Conservation (phyloP, 2,329 filamentous ascomycete genomes). For the Colletotrichum filicis region DNA sequence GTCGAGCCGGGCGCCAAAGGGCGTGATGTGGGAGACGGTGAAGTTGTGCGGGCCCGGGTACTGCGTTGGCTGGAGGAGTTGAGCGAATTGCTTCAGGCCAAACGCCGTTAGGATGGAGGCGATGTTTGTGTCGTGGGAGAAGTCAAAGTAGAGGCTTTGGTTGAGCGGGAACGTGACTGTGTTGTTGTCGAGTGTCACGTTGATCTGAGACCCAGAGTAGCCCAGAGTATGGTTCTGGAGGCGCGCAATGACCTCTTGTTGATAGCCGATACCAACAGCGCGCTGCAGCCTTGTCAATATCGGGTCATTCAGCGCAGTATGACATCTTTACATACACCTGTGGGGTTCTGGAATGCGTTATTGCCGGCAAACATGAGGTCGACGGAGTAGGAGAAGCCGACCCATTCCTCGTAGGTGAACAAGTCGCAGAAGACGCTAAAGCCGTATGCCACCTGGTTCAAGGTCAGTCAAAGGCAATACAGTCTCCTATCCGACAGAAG, state of each 20-base stretch:
- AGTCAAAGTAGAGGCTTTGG: slow-evolving; percentile 81
- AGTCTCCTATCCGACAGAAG: not conserved
- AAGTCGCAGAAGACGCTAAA: slow-evolving; percentile 80
- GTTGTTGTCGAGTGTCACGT: slow-evolving; percentile 77
- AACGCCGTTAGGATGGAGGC: slow-evolving; percentile 77
- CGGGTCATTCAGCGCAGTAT: slow-evolving; percentile 50
- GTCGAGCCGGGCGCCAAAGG: slow-evolving; percentile 78
- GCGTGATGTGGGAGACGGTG: slow-evolving; percentile 74
- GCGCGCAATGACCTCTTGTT: slow-evolving; percentile 78
- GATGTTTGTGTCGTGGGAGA: slow-evolving; percentile 82
- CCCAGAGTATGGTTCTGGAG: slow-evolving; percentile 73
- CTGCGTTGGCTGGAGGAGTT: slow-evolving; percentile 64
- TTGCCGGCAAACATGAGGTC: slow-evolving; percentile 74
- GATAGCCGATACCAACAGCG: slow-evolving; percentile 79
- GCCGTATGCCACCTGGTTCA: slow-evolving; percentile 70
- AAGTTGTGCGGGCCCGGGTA: slow-evolving; percentile 71
- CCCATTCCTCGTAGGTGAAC: slow-evolving; percentile 81
- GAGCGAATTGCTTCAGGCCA: slow-evolving; percentile 75
- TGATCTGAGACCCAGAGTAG: slow-evolving; percentile 70
- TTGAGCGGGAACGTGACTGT: slow-evolving; percentile 77
- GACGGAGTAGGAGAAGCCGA: slow-evolving; percentile 76
- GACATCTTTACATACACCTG: slow-evolving; percentile 57
- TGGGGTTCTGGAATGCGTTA: slow-evolving; percentile 71
- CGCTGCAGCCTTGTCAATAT: slow-evolving; percentile 53
- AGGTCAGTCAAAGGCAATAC: not conserved